These are phyloP conservation scores for Rhizopus stolonifer DNA, from an alignment of 371 early-diverging fungal genomes.

Conservation along the genomic window DNA sequence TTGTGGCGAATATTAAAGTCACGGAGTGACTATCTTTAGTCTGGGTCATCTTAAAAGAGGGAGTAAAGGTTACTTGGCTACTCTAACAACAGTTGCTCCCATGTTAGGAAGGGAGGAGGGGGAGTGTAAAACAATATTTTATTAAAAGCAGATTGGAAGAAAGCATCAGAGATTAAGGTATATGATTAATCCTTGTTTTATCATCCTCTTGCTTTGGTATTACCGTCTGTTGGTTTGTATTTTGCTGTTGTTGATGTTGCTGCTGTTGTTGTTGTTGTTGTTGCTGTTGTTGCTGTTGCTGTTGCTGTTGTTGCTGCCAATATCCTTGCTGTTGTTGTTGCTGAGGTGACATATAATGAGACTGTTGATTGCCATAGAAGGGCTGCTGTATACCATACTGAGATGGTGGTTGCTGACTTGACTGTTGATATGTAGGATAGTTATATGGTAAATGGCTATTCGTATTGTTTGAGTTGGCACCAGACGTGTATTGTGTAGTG, in stretches of 20 bases:
- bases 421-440: background rate
- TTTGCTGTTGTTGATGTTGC: background rate
- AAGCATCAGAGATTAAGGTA: background rate
- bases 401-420: background rate
- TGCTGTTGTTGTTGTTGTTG: background rate
- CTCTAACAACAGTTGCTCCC: too few relatives aligned
- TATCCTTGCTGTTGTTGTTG: slow-evolving; percentile 20
- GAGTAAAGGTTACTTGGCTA: too few relatives aligned
- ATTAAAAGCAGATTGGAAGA: too few relatives aligned
- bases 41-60: too few relatives aligned
- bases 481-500: background rate
- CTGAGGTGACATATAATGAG: slow-evolving; percentile 25
- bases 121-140: too few relatives aligned
- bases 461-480: background rate
- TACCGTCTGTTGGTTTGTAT: background rate
- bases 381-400: slow-evolving; percentile 20
- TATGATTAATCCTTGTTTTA: background rate
- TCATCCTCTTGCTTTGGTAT: background rate
- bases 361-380: slow-evolving; percentile 29
- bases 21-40: background rate
- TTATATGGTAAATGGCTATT: slow-evolving; percentile 10
- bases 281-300: background rate
- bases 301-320: background rate
- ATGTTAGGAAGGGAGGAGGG: too few relatives aligned
- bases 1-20: slow-evolving; percentile 1